phyloP scores from a whole-genome alignment of 345 rosid genomes.

The Hirschfeldia incana region DNA sequence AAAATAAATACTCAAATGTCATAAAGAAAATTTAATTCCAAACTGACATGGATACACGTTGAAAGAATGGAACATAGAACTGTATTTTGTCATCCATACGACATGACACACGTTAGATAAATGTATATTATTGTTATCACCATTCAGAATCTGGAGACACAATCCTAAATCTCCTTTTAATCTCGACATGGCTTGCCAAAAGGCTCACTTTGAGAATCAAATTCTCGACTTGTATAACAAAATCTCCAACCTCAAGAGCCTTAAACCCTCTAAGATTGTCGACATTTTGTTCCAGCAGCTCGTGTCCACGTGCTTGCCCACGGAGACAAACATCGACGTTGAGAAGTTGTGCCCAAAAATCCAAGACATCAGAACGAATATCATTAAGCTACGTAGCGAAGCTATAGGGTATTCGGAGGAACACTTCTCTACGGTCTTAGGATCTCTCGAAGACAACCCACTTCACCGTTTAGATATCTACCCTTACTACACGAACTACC shows the following conservation, averaged over 20 bases:
- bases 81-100: neutral
- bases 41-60: neutral
- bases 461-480: neutral
- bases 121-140: neutral
- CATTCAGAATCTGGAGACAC: neutral
- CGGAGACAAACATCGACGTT: neutral
- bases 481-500: slow-evolving; percentile 9
- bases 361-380: slow-evolving; percentile 1
- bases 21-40: neutral
- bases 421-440: neutral
- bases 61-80: neutral
- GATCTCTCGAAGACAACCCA: slow-evolving; percentile 7
- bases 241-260: slow-evolving; percentile 9
- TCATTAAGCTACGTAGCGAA: slow-evolving; percentile 10
- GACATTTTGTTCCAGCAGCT: neutral
- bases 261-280: neutral
- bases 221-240: neutral
- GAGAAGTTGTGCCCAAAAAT: neutral
- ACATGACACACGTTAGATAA: neutral
- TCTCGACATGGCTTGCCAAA: slow-evolving; percentile 11
- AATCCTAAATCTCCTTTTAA: neutral
- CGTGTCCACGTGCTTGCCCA: slow-evolving; percentile 1
- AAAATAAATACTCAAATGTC: neutral
- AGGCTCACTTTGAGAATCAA: slow-evolving; percentile 1
- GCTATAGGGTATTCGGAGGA: slow-evolving; percentile 1